Percentiles rank a stretch among this genome's conserved stretches.
These are phyloP conservation scores for Botryotinia calthae DNA, from an alignment of 2,329 filamentous ascomycete genomes.

Conservation along the genomic window DNA sequence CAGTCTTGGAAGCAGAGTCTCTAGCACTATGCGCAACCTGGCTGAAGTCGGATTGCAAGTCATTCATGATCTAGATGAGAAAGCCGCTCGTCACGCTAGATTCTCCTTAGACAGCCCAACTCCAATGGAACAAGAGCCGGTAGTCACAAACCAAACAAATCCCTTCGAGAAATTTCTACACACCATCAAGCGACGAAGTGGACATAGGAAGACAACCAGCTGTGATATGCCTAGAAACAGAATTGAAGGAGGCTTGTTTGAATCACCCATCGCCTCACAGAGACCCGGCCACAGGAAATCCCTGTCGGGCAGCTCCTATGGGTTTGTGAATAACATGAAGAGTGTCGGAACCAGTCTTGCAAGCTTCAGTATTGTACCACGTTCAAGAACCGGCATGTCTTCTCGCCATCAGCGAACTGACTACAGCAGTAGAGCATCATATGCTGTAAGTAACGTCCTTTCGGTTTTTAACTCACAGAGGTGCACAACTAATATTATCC, in stretches of 20 bases:
- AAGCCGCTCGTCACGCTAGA: slow-evolving; percentile 21
- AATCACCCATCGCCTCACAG: slow-evolving; percentile 42
- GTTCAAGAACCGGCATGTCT: slow-evolving; percentile 53
- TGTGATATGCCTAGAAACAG: slow-evolving; percentile 35
- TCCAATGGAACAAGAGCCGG: slow-evolving; percentile 21
- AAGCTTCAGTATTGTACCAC: slow-evolving; percentile 65
- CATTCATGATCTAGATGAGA: slow-evolving; percentile 23
- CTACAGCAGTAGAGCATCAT: slow-evolving; percentile 60
- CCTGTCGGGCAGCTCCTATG: slow-evolving; percentile 72
- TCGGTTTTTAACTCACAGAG: neutral
- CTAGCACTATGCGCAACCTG: slow-evolving; percentile 45
- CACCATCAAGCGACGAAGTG: slow-evolving; percentile 57
- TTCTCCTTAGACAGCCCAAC: slow-evolving; percentile 32
- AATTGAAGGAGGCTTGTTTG: slow-evolving; percentile 26
- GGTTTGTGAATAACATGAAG: slow-evolving; percentile 75
- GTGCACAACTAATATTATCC: neutral
- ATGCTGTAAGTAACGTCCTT: slow-evolving; percentile 41
- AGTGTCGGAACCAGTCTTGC: slow-evolving; percentile 77
- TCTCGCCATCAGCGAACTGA: slow-evolving; percentile 60
- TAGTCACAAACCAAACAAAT: slow-evolving; percentile 23
- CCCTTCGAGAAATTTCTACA: slow-evolving; percentile 74
- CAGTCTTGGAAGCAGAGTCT: slow-evolving; percentile 38
- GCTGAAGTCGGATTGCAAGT: slow-evolving; percentile 43
- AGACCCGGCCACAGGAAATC: slow-evolving; percentile 51
- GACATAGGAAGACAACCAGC: slow-evolving; percentile 43